phyloP scores from a whole-genome alignment of 345 rosid genomes.

The Dovyalis caffra region DNA sequence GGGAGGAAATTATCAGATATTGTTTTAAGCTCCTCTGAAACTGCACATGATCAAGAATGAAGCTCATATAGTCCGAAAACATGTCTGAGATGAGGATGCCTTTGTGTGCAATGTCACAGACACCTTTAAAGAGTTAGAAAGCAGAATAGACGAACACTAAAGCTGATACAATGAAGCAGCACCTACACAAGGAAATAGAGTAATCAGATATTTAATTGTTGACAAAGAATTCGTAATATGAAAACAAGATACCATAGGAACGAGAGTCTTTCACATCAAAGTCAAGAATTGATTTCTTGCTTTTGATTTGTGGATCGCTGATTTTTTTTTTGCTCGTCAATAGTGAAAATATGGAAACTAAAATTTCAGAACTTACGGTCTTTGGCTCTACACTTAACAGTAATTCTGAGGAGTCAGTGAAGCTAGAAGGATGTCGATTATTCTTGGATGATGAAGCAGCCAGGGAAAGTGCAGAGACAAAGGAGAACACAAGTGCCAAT shows the following conservation, averaged over 20 bases:
- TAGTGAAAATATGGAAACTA: not conserved
- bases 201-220: not conserved
- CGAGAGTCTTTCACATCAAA: not conserved
- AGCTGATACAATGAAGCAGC: constrained; percentile 53
- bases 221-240: not conserved
- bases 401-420: constrained; percentile 48
- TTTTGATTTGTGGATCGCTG: not conserved
- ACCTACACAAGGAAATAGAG: constrained; percentile 37
- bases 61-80: constrained; percentile 60
- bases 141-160: constrained; percentile 52
- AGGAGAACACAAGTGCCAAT: constrained; percentile 48
- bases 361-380: not conserved
- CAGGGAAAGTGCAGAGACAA: constrained; percentile 61
- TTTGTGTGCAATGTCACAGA: constrained; percentile 60
- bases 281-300: not conserved
- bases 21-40: not conserved
- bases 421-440: constrained; percentile 37
- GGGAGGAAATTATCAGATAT: not conserved
- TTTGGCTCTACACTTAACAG: constrained; percentile 42
- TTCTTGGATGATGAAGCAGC: constrained; percentile 36
- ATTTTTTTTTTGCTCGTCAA: not conserved
- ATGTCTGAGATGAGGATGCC: constrained; percentile 63
- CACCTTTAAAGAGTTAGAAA: constrained; percentile 69
- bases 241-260: not conserved
- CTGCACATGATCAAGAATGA: constrained; percentile 54